Percentiles rank a stretch among this genome's conserved stretches.
These are phyloP conservation scores for Kondoa malvinella DNA, from an alignment of 768 basidiomycete genomes.

Conservation along the genomic window DNA sequence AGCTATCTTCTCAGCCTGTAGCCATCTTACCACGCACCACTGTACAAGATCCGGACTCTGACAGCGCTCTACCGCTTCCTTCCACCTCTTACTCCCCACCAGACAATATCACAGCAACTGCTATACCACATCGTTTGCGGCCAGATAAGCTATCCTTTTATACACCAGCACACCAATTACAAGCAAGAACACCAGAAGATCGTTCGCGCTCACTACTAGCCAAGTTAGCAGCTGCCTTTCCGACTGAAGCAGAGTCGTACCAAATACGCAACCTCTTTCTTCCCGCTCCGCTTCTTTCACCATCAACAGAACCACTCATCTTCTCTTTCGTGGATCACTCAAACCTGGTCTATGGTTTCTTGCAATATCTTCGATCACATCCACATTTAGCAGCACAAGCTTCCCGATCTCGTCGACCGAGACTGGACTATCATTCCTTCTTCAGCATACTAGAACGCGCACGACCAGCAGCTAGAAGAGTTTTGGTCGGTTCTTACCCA, in stretches of 20 bases:
- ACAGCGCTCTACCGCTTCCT: not conserved
- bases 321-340: constrained; percentile 2
- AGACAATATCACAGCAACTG: not conserved
- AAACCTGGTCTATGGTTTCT: constrained; percentile 4
- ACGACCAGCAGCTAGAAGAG: not conserved
- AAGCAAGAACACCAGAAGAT: not conserved
- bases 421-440: not conserved
- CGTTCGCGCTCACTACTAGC: not conserved
- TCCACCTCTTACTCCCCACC: not conserved
- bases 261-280: not conserved
- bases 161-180: not conserved
- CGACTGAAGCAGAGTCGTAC: not conserved
- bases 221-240: not conserved
- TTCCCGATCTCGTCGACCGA: not conserved
- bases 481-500: constrained; percentile 1
- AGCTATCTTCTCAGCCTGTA: not conserved
- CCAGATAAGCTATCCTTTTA: not conserved
- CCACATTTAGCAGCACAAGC: not conserved
- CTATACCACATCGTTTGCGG: not conserved
- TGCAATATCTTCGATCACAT: not conserved
- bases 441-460: constrained; percentile 1
- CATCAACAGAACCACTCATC: not conserved
- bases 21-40: not conserved
- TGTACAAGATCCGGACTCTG: not conserved
- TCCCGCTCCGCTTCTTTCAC: not conserved